Evolutionary conservation across 345 rosid genomes (phyloP), one percentile per base, ranked within the genome.

Genomic region (Ailanthus altissimus): DNA sequence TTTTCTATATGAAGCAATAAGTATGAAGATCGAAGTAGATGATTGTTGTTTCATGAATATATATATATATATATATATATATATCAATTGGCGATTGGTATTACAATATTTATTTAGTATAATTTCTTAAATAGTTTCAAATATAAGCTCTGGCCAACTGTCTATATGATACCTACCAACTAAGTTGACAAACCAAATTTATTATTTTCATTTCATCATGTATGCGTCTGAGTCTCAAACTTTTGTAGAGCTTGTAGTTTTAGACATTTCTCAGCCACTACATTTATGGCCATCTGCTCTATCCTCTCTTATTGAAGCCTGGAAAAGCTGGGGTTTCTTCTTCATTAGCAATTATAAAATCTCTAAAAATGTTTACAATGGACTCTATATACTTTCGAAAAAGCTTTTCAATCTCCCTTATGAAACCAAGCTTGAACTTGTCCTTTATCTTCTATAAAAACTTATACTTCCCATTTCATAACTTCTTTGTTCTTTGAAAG

Each of bases 401-500:
- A 64, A 71, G 7, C 47, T 85, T 23, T 81, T 85, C 50, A 70
- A 73, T 63, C 84, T 84, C 40, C 83, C 88, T 45, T 59, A 57
- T 13, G 73, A 83, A 20, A 50, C 65, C 65, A 85, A 85, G 72
- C 75, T 81, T 45, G 32, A 81, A 70, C 59, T 78, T 6, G 87
- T 50, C 86, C 88, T 32, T 72, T 61, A 23, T 83, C 86, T 65
- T 75, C 73, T 42, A 4, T 76, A n/a, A 74, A 56, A 64, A 76
- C 82, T 36, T 87, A 81, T 53, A 87, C 78, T 45, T 86, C 84
- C 61, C 83, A 63, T 45, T 83, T 85, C 80, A 85, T 83, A 1
- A 88, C 90, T 60, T 87, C 90, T 21, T 85, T 83, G n/a, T 87
- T 81, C 75, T 87, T 77, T 11, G 88, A 85, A 53, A 75, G 86